Percentiles rank a stretch among this genome's conserved stretches.
These are phyloP conservation scores for Pyracantha coccinea DNA, from an alignment of 331 rosid species.

Conservation along the genomic window DNA sequence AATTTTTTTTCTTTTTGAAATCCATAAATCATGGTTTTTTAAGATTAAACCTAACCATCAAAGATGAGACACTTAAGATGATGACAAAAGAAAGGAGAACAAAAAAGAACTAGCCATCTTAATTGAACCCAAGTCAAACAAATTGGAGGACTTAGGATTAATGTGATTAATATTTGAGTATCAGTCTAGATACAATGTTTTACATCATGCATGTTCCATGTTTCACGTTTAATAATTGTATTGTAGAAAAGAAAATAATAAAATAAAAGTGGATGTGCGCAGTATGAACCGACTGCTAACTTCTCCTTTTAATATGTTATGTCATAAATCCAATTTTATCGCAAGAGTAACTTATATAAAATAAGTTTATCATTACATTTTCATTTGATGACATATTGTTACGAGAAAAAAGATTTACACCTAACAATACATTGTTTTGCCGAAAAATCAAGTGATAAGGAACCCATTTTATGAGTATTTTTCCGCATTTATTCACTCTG, in stretches of 20 bases:
- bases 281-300: not conserved
- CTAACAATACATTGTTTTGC: too few species aligned
- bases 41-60: not conserved
- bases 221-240: slow-evolving; percentile 2
- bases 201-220: not conserved
- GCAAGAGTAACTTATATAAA: too few species aligned
- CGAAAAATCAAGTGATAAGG: too few species aligned
- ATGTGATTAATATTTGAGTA: not conserved
- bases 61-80: not conserved
- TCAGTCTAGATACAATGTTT: not conserved
- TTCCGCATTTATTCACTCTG: not conserved
- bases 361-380: too few species aligned
- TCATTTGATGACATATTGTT: too few species aligned
- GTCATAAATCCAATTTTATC: too few species aligned
- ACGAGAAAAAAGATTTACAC: too few species aligned
- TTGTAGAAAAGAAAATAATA: not conserved
- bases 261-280: not conserved
- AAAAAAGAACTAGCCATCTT: slow-evolving; percentile 13
- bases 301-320: not conserved
- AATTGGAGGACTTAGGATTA: not conserved
- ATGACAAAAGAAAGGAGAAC: not conserved
- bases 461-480: too few species aligned
- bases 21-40: not conserved
- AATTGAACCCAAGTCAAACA: slow-evolving; percentile 11
- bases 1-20: not conserved